Base-by-base conservation (phyloP, 345 rosid genomes). In the Salix viminalis region DNA sequence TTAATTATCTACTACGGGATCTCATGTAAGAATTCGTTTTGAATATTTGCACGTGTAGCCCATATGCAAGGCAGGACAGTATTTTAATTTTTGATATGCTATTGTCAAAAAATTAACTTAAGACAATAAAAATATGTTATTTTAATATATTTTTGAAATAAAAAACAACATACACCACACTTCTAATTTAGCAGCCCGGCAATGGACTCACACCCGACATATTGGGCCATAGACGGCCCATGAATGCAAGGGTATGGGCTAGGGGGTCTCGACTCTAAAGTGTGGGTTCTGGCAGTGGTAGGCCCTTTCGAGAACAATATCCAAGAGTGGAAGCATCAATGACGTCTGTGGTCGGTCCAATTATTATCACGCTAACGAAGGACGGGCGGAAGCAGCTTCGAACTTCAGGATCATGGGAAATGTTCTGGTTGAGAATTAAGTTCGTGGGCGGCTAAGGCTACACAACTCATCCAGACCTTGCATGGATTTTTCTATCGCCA, bases 361-460 rank as follows among this genome's bases (percentile, higher is more conserved):
- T 58, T 58, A 58, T 58, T 23, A 58, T 58, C 11, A 58, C 11
- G 12, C 12, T 2, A n/a, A 58, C 14, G 4, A 10, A 58, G 64
- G 73, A 54, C 58, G 54, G 9, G 26, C 2, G 37, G n/a, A 37
- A 41, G 73, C 58, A 56, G 19, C 14, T 68, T 56, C 79, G 37
- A 44, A 39, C 19, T 5, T 34, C 19, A 54, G n/a, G 39, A 72
- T 19, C 14, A 72, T 23, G 30, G 42, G 6, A 15, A 26, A 2
- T 14, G 23, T 23, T 26, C 7, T 36, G 67, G 79, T 58, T 68
- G 73, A 67, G 37, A 56, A 76, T n/a, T 2, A 26, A 34, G 60
- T 41, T 28, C 67, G 26, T 68, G 79, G 79, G 79, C 73, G 73
- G 79, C 73, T 37, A 7, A 44, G 69, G 41, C 65, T 2, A 7